phyloP scores from a whole-genome alignment of 306 rosid genomes.

The Quercus alba region DNA sequence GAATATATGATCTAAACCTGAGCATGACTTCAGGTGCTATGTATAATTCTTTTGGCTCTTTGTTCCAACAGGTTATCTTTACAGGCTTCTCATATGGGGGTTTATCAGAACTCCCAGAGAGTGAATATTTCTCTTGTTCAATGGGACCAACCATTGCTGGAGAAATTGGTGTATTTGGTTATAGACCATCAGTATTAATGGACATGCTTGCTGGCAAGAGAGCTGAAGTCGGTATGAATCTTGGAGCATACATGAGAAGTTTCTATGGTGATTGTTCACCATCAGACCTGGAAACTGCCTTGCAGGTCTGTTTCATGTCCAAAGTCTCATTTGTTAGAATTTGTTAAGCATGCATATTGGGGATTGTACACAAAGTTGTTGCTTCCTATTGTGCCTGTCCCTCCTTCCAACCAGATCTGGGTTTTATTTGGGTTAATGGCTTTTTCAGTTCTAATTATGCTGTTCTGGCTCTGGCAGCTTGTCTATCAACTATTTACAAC shows the following conservation, averaged over 20 bases:
- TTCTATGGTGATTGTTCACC: conserved; percentile 97
- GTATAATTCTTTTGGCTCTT: conserved; percentile 24
- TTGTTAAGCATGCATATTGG: not conserved
- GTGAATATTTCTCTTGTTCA: conserved; percentile 83
- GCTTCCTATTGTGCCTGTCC: not conserved
- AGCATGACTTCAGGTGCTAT: conserved; percentile 12
- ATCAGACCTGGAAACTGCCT: conserved; percentile 90
- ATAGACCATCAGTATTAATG: conserved; percentile 84
- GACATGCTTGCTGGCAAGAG: conserved; percentile 99
- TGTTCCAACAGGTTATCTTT: conserved; percentile 76
- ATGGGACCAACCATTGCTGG: conserved; percentile 97
- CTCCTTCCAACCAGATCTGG: not conserved
- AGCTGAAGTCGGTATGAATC: conserved; percentile 90
- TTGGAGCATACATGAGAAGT: conserved; percentile 97
- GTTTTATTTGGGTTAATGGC: not conserved
- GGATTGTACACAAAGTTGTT: not conserved
- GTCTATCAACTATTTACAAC: conserved; percentile 90
- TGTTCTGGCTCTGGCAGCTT: conserved; percentile 59
- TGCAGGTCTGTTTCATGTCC: conserved; percentile 64
- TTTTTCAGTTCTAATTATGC: conserved; percentile 5
- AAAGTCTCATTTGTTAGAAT: conserved; percentile 1
- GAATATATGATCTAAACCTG: not conserved
- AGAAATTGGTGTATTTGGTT: conserved; percentile 95
- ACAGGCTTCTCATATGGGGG: conserved; percentile 97
- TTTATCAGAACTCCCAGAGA: conserved; percentile 85